Conservation (phyloP, 495 filamentous ascomycete genomes). For the Niebla homalea region DNA sequence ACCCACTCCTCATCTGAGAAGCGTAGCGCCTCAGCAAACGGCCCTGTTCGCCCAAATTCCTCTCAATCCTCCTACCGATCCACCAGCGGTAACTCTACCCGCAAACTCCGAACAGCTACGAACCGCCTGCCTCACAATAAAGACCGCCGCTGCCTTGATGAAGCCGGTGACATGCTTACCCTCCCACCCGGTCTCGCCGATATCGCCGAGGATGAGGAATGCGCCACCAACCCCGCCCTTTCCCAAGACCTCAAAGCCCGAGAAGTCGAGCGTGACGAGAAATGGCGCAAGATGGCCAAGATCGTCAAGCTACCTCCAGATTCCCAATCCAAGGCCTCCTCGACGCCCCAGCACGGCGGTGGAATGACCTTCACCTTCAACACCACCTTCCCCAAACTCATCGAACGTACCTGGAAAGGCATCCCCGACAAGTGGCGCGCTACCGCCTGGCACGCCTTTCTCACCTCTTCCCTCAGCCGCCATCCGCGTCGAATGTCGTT, state of each 20-base stretch:
- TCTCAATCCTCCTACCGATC: slow-evolving; percentile 34
- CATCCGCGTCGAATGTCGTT: slow-evolving; percentile 50
- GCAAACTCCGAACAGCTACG: slow-evolving; percentile 46
- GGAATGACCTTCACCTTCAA: slow-evolving; percentile 91
- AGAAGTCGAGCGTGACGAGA: slow-evolving; percentile 75
- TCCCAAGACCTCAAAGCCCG: slow-evolving; percentile 48
- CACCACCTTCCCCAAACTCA: slow-evolving; percentile 66
- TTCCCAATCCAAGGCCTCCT: no score
- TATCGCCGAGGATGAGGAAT: slow-evolving; percentile 46
- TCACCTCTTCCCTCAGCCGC: slow-evolving; percentile 44
- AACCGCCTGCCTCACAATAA: slow-evolving; percentile 67
- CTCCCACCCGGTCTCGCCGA: slow-evolving; percentile 53
- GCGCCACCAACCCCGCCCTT: slow-evolving; percentile 37
- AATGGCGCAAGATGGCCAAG: slow-evolving; percentile 95
- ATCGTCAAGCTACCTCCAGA: slow-evolving; percentile 25
- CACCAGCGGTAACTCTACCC: slow-evolving; percentile 27
- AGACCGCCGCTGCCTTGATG: slow-evolving; percentile 62
- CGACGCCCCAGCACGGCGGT: slow-evolving; percentile 44
- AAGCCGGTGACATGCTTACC: slow-evolving; percentile 83
- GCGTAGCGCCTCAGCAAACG: slow-evolving; percentile 16
- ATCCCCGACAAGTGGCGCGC: slow-evolving; percentile 93
- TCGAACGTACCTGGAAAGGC: slow-evolving; percentile 91
- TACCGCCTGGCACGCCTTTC: slow-evolving; percentile 89
- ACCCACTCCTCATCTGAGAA: slow-evolving; percentile 17
- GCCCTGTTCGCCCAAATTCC: slow-evolving; percentile 28